A percentile compares a stretch with the other conserved stretches of the same genome.
Evolutionary conservation across 129 eudicot species (phyloP).

Genomic region (Lactuca sativa): DNA sequence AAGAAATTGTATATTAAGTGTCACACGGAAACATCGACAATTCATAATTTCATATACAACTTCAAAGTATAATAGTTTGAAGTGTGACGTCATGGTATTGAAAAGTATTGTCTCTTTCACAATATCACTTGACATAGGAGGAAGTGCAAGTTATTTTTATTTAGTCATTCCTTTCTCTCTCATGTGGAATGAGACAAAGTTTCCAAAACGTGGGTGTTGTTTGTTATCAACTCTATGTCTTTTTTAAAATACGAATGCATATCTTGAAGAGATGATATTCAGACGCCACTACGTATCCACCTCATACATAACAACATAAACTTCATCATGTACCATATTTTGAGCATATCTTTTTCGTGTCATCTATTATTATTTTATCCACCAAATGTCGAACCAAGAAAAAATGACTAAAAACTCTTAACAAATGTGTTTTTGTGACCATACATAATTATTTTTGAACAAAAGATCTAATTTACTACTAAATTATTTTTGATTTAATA

Average conservation of each 20-base stretch:
- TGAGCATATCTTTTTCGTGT: not conserved
- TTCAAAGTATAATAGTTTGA: too few species aligned
- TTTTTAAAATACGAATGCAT: not conserved
- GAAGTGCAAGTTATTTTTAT: constrained; percentile 14
- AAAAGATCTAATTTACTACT: too few species aligned
- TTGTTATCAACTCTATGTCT: not conserved
- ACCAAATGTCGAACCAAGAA: too few species aligned
- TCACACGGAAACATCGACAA: too few species aligned
- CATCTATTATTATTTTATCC: too few species aligned
- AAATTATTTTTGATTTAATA: too few species aligned
- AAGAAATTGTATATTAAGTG: too few species aligned
- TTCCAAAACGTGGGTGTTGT: constrained; percentile 9
- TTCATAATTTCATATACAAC: too few species aligned
- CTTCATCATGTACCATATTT: not conserved
- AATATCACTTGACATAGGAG: not conserved
- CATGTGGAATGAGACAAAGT: not conserved
- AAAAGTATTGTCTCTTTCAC: not conserved
- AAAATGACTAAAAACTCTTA: too few species aligned
- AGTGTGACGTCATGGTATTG: too few species aligned
- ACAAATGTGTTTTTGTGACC: too few species aligned
- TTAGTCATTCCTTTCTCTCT: not conserved
- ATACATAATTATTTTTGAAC: too few species aligned
- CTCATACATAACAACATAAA: not conserved
- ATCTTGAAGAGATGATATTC: not conserved
- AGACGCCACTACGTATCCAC: not conserved